These are phyloP conservation scores for Parasitella parasitica DNA, from an alignment of 371 early-diverging fungal genomes.

Conservation along the genomic window DNA sequence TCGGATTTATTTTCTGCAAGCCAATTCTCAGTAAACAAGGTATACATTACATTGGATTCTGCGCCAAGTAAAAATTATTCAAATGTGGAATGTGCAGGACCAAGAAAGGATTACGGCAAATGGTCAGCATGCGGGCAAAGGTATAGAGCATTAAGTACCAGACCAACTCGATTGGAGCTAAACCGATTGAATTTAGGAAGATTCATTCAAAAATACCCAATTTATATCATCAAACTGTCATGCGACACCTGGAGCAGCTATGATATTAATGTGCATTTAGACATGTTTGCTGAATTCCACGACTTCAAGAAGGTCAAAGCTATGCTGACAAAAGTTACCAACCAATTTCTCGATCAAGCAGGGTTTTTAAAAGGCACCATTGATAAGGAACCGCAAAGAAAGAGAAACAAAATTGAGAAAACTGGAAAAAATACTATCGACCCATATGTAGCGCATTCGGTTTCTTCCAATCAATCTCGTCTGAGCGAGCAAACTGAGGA, in stretches of 20 bases:
- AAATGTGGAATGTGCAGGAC: neutral
- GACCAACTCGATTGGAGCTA: neutral
- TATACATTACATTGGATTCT: neutral
- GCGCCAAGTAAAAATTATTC: neutral
- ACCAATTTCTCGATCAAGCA: neutral
- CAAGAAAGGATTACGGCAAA: neutral
- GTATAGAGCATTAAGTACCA: neutral
- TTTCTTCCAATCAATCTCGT: neutral
- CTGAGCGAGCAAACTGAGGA: neutral
- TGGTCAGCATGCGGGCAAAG: neutral
- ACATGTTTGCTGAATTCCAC: slow-evolving; percentile 13
- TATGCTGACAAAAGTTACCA: neutral
- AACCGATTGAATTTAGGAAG: neutral
- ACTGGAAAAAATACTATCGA: neutral
- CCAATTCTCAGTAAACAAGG: slow-evolving; percentile 16
- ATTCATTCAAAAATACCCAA: slow-evolving; percentile 44
- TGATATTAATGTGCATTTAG: slow-evolving; percentile 38
- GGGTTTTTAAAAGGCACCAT: neutral
- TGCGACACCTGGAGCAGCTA: slow-evolving; percentile 39
- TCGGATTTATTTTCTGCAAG: slow-evolving; percentile 31
- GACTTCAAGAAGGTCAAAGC: neutral
- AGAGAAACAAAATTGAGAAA: neutral
- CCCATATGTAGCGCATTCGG: neutral
- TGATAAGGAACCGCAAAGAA: neutral
- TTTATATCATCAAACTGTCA: slow-evolving; percentile 50